These are phyloP conservation scores for Kazachstania martiniae DNA, from an alignment of 805 yeast species.

Conservation along the genomic window DNA sequence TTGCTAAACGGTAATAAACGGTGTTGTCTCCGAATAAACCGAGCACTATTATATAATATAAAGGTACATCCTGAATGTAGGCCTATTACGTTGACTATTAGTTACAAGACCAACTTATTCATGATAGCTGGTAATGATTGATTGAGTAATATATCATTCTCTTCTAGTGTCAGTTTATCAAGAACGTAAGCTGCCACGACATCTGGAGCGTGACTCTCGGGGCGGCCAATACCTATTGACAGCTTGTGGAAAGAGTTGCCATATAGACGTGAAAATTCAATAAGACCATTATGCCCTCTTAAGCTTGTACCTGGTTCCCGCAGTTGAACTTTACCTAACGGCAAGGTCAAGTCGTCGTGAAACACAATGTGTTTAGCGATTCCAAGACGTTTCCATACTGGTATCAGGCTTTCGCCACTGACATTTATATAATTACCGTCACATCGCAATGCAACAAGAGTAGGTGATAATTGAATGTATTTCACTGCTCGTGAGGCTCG, in stretches of 20 bases:
- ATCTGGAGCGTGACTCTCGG: constrained; percentile 27
- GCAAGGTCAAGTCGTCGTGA: constrained; percentile 69
- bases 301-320: constrained; percentile 50
- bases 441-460: constrained; percentile 37
- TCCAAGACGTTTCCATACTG: constrained; percentile 32
- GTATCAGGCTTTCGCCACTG: constrained; percentile 48
- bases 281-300: constrained; percentile 81
- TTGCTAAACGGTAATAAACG: too few relatives aligned
- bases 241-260: constrained; percentile 53
- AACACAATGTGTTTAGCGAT: constrained; percentile 43
- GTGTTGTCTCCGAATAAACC: too few relatives aligned
- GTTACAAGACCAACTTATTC: too few relatives aligned
- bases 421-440: constrained; percentile 52
- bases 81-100: too few relatives aligned
- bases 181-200: constrained; percentile 56
- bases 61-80: too few relatives aligned
- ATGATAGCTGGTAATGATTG: not conserved
- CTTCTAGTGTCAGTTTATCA: constrained; percentile 30
- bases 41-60: too few relatives aligned
- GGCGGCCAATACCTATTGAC: constrained; percentile 67
- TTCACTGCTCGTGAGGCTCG: constrained; percentile 3
- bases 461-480: constrained; percentile 7
- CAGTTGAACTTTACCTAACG: constrained; percentile 54
- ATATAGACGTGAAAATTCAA: constrained; percentile 38
- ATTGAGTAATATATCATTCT: not conserved